Conservation (phyloP, 2,329 filamentous ascomycete genomes). For the Scedosporium boydii region DNA sequence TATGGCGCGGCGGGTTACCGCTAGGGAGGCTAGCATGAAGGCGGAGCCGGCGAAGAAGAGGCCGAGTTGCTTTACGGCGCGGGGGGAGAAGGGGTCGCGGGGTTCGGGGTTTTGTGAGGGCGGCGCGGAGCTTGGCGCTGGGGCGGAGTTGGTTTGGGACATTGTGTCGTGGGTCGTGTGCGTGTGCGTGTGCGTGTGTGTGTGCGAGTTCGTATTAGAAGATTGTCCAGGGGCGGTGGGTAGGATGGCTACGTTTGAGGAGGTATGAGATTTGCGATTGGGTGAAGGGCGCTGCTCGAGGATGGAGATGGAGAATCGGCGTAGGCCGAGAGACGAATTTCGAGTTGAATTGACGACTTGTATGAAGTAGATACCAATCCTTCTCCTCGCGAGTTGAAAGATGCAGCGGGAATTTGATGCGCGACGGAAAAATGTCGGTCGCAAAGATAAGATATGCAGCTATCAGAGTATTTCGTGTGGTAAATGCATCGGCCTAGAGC, state of each 20-base stretch:
- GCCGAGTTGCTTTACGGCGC: conserved; percentile 52
- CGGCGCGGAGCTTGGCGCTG: too few relatives aligned
- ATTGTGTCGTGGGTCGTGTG: conserved; percentile 2
- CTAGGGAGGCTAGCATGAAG: conserved; percentile 64
- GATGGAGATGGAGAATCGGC: not conserved
- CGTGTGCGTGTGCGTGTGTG: not conserved
- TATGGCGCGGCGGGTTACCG: conserved; percentile 64
- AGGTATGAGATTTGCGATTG: not conserved
- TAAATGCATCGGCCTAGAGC: not conserved
- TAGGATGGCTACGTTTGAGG: too few relatives aligned
- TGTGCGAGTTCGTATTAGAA: too few relatives aligned
- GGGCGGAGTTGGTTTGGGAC: not conserved
- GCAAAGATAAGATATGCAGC: not conserved
- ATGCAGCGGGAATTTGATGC: not conserved
- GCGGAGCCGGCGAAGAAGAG: conserved; percentile 66
- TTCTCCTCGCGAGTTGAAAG: not conserved
- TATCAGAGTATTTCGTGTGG: not conserved
- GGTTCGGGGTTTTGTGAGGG: conserved; percentile 2
- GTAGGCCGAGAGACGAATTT: not conserved
- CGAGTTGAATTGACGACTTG: not conserved
- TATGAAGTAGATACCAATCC: not conserved
- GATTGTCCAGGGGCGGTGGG: too few relatives aligned
- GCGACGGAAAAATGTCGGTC: not conserved
- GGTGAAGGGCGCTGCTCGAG: not conserved
- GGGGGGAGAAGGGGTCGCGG: conserved; percentile 26